Evolutionary conservation across 192 early-diverging fungal species (phyloP).

Genomic region (Podila verticillata): DNA sequence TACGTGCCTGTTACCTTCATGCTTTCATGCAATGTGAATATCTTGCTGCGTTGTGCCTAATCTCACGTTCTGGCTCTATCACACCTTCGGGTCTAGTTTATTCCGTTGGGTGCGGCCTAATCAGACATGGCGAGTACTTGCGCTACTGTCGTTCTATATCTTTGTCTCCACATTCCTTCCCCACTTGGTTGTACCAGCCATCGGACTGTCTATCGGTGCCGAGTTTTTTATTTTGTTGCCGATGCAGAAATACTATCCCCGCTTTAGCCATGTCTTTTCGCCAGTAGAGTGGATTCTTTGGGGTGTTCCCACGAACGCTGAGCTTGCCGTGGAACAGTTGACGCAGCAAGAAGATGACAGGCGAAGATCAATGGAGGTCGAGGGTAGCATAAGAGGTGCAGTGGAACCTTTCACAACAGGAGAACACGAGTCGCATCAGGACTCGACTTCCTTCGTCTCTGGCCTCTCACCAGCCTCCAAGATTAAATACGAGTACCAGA

Average conservation of each 20-base stretch:
- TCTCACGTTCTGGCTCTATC: too few species aligned
- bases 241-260: conserved; percentile 55
- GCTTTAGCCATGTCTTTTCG: conserved; percentile 58
- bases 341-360: conserved; percentile 18
- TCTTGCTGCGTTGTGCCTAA: too few species aligned
- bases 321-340: conserved; percentile 58
- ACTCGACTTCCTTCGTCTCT: conserved; percentile 5
- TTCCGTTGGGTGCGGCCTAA: conserved; percentile 40
- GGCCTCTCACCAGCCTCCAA: conserved; percentile 23
- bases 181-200: conserved; percentile 21
- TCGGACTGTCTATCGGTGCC: conserved; percentile 48
- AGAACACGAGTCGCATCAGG: conserved; percentile 3
- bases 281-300: conserved; percentile 58
- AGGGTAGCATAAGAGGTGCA: neutral
- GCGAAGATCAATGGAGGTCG: neutral
- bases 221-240: conserved; percentile 60
- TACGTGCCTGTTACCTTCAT: neutral
- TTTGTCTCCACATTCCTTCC: conserved; percentile 28
- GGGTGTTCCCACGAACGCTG: conserved; percentile 61
- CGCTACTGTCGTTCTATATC: conserved; percentile 30
- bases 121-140: conserved; percentile 47
- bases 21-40: too few species aligned
- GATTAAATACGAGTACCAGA: conserved; percentile 43
- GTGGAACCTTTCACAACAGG: neutral
- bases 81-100: conserved; percentile 10